A percentile compares a stretch with the other conserved stretches of the same genome.
These are phyloP conservation scores for Berberis thunbergii DNA, from an alignment of 164 flowering plant genomes.

Conservation along the genomic window DNA sequence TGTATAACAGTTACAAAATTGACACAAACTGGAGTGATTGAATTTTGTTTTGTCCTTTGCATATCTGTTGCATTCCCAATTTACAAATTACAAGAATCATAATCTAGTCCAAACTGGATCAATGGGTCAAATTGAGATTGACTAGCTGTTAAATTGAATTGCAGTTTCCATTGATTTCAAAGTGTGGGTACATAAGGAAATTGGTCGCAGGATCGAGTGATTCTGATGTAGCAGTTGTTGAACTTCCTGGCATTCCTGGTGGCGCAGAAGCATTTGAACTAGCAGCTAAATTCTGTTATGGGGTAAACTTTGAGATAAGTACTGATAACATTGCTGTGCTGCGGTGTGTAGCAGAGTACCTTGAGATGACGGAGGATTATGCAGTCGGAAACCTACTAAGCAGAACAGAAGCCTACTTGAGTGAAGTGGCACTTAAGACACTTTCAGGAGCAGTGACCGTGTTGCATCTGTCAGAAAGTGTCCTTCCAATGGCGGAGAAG, in stretches of 20 bases:
- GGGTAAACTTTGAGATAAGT: slow-evolving; percentile 76
- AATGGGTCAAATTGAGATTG: neutral
- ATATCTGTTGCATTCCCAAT: neutral
- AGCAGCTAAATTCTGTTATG: slow-evolving; percentile 89
- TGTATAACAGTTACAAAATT: no score
- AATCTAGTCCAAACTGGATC: no score
- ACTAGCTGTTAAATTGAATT: neutral
- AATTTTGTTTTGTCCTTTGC: neutral
- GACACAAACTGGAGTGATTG: no score
- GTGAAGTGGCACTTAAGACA: slow-evolving; percentile 65
- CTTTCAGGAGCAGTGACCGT: slow-evolving; percentile 60
- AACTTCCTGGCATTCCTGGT: slow-evolving; percentile 70
- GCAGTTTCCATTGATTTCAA: slow-evolving; percentile 91
- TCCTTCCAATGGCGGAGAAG: slow-evolving; percentile 68
- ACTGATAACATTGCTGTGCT: slow-evolving; percentile 72
- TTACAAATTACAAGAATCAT: no score
- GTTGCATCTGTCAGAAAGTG: slow-evolving; percentile 44
- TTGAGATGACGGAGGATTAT: slow-evolving; percentile 90
- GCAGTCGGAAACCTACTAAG: slow-evolving; percentile 61
- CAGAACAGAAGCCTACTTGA: slow-evolving; percentile 65
- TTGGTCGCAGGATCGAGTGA: slow-evolving; percentile 62
- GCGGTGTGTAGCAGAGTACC: slow-evolving; percentile 75
- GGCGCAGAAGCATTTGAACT: slow-evolving; percentile 80
- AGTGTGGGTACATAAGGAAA: slow-evolving; percentile 75
- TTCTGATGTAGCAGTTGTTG: slow-evolving; percentile 39